Evolutionary conservation across 2,329 filamentous ascomycete species (phyloP).

Genomic region (Diaporthe longicolla): DNA sequence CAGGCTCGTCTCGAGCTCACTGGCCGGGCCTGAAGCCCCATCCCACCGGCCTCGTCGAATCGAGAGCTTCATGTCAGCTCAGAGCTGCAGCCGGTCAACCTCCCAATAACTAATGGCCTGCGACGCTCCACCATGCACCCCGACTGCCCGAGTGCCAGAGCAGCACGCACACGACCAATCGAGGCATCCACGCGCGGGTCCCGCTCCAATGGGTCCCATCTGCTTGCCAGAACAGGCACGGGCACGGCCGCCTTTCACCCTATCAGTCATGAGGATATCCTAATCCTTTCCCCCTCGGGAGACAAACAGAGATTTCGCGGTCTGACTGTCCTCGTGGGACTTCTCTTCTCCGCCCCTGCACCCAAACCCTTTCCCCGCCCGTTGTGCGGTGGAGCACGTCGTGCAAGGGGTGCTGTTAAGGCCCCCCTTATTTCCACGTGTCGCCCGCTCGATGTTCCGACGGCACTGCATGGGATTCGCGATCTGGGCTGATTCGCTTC

Average conservation of each 20-base stretch:
- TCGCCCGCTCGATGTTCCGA: slow-evolving; percentile 32
- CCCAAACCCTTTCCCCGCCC: slow-evolving; percentile 10
- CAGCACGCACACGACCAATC: slow-evolving; percentile 19
- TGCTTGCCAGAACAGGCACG: slow-evolving; percentile 10
- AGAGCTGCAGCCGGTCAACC: slow-evolving; percentile 41
- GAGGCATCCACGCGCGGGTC: slow-evolving; percentile 19
- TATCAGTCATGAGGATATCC: slow-evolving; percentile 32
- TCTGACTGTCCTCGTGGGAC: background rate
- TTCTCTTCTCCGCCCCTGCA: background rate
- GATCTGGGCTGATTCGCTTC: slow-evolving; percentile 30
- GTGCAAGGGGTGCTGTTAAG: slow-evolving; percentile 23
- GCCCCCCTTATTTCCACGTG: slow-evolving; percentile 25
- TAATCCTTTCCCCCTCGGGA: background rate
- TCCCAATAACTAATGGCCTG: slow-evolving; percentile 51
- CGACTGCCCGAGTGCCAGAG: background rate
- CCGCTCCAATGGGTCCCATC: slow-evolving; percentile 26
- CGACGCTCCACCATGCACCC: slow-evolving; percentile 55
- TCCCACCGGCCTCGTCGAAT: slow-evolving; percentile 37
- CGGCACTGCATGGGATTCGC: slow-evolving; percentile 33
- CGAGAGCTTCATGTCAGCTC: slow-evolving; percentile 40
- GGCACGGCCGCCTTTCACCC: slow-evolving; percentile 30
- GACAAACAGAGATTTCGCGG: slow-evolving; percentile 19
- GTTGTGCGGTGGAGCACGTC: background rate
- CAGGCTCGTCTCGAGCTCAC: slow-evolving; percentile 30
- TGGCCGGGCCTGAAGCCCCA: slow-evolving; percentile 37